phyloP scores from a whole-genome alignment of 306 rosid genomes.

The Styphnolobium japonicum region DNA sequence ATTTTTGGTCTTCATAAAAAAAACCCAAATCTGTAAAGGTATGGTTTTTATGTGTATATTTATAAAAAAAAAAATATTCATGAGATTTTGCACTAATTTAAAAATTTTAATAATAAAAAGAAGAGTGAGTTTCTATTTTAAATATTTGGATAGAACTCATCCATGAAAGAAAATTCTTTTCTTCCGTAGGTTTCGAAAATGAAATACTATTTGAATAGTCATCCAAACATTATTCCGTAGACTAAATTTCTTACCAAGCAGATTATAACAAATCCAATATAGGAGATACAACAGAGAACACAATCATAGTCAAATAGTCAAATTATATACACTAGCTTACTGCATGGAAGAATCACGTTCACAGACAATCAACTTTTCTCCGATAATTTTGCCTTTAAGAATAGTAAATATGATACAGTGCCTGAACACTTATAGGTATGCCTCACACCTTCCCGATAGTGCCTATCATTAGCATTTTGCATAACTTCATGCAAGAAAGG shows the following conservation, averaged over 20 bases:
- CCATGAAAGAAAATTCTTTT: background rate
- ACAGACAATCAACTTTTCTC: background rate
- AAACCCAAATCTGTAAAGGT: background rate
- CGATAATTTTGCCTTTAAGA: background rate
- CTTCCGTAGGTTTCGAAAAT: background rate
- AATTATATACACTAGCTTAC: background rate
- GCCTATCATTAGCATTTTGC: too few relatives aligned
- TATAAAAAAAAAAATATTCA: too few relatives aligned
- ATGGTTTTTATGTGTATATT: background rate
- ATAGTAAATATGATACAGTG: too few relatives aligned
- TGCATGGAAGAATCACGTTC: background rate
- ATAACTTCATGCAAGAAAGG: too few relatives aligned
- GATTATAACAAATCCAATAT: background rate
- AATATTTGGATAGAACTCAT: too few relatives aligned
- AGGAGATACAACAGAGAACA: background rate
- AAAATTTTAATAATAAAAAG: background rate
- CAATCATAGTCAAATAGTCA: slow-evolving; percentile 1
- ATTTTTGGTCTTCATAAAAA: background rate
- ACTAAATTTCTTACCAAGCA: background rate
- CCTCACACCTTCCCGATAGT: too few relatives aligned
- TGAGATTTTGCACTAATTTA: too few relatives aligned
- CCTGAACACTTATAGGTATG: too few relatives aligned
- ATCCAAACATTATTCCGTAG: background rate
- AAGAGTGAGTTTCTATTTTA: too few relatives aligned
- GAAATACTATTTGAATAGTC: background rate